phyloP scores from a whole-genome alignment of 1,284 basidiomycete species.

The Apiotrichum sp. region DNA sequence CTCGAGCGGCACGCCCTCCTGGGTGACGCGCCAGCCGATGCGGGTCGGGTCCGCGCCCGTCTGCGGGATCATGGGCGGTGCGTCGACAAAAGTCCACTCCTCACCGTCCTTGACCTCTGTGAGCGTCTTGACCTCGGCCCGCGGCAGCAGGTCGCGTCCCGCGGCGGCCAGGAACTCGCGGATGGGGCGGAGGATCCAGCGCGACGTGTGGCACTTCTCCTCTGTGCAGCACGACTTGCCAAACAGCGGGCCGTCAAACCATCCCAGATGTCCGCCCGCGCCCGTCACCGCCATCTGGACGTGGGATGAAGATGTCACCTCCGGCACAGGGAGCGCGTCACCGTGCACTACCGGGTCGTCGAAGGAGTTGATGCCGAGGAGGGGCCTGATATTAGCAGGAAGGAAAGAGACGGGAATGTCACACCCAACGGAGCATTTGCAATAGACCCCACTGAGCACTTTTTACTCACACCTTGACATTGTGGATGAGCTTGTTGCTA shows the following conservation, averaged over 20 bases:
- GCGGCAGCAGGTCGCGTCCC: conserved; percentile 9
- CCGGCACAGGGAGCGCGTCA: conserved; percentile 50
- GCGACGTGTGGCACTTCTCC: conserved; percentile 20
- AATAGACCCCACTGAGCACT: not conserved
- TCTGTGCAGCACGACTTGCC: not conserved
- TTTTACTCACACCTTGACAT: conserved; percentile 37
- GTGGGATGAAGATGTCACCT: conserved; percentile 57
- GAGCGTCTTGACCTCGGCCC: not conserved
- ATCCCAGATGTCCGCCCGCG: conserved; percentile 88
- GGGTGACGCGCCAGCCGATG: conserved; percentile 12
- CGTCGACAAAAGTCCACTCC: conserved; percentile 11
- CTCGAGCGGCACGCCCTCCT: not conserved
- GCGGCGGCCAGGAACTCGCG: conserved; percentile 38
- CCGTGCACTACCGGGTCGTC: conserved; percentile 83
- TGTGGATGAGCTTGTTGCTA: conserved; percentile 33
- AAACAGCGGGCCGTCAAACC: conserved; percentile 61
- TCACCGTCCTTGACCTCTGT: not conserved
- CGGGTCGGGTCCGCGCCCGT: conserved; percentile 6
- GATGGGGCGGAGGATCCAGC: conserved; percentile 43
- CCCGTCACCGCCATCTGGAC: conserved; percentile 68
- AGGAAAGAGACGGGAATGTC: too few relatives aligned
- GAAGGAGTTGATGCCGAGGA: conserved; percentile 76
- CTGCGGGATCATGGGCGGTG: conserved; percentile 1
- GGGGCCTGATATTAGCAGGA: conserved; percentile 26
- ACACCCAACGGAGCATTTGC: too few relatives aligned